Base-by-base conservation (phyloP, 2,329 filamentous ascomycete species). In the Ramularia collo-cygni region DNA sequence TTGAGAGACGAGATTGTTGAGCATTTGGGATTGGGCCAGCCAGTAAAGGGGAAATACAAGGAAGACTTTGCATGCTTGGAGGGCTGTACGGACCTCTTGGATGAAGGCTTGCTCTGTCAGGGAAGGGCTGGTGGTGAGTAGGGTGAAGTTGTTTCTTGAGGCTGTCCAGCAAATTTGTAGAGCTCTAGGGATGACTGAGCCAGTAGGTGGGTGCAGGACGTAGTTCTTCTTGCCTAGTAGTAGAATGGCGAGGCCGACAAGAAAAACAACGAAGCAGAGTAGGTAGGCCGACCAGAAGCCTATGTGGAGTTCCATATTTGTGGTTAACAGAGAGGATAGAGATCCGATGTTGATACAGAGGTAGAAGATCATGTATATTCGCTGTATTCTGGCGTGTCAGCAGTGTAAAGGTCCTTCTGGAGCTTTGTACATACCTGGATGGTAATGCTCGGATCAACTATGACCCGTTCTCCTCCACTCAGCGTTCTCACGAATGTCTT, bases 71-170 rank as follows among this genome's bases (percentile, higher is more conserved):
- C 82, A 86, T 13, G 81, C 82, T 57, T 68, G 53, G 10, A 78
- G 58, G 3, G 74, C 74, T 19, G 78, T 76, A 63, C 81, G 81
- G 28, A 86, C 67, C 56, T 86, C 81, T 4, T 83, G 79, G 28
- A 86, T 84, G 81, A 83, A 90, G 32, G 77, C 75, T 50, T 89
- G 83, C 46, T 89, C 83, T 0, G 37, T 26, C 0, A 81, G 82
- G 39, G 77, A 77, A 46, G 70, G 57, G 1, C 60, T 61, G 28
- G 70, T 64, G 8, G 84, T 72, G 19, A 66, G 68, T 42, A 78
- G 76, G 29, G 70, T 68, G 57, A 77, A 82, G 3, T 82, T 82
- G 28, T 50, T 47, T 15, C 31, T 41, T 5, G 50, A 37, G 26
- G 74, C 76, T 62, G 80, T 82, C 62, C 75, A 72, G 0, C 76